phyloP scores from a whole-genome alignment of 306 rosid species.

The Cicer pinnatifidum region DNA sequence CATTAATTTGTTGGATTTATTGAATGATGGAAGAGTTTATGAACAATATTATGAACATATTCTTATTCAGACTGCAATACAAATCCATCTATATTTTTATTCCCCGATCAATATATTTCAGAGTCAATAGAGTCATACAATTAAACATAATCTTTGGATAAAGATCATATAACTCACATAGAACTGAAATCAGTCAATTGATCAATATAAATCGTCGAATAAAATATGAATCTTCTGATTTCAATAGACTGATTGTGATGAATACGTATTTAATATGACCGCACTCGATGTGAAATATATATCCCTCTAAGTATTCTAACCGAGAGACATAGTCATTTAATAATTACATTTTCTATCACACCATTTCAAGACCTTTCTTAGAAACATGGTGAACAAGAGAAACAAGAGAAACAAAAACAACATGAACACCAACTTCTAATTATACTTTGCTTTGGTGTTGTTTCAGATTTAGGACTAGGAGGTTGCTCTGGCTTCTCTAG shows the following conservation, averaged over 20 bases:
- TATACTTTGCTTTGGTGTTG: conserved; percentile 27
- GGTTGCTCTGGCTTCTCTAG: conserved; percentile 7
- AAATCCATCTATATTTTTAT: no score
- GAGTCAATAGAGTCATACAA: no score
- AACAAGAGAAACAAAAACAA: conserved; percentile 43
- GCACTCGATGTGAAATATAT: not conserved
- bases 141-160: no score
- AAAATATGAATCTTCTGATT: not conserved
- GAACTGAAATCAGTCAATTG: no score
- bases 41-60: no score
- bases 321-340: not conserved
- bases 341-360: conserved; percentile 8
- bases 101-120: no score
- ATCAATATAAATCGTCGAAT: not conserved
- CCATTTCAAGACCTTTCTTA: conserved; percentile 37
- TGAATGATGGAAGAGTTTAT: no score
- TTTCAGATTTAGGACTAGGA: conserved; percentile 5
- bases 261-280: not conserved
- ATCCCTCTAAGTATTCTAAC: not conserved
- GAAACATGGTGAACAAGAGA: conserved; percentile 44
- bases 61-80: no score
- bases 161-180: no score
- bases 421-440: conserved; percentile 41
- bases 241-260: not conserved
- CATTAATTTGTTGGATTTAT: no score